Base-by-base conservation (phyloP, 139 green algal species). In the Picochlorum sp. region DNA sequence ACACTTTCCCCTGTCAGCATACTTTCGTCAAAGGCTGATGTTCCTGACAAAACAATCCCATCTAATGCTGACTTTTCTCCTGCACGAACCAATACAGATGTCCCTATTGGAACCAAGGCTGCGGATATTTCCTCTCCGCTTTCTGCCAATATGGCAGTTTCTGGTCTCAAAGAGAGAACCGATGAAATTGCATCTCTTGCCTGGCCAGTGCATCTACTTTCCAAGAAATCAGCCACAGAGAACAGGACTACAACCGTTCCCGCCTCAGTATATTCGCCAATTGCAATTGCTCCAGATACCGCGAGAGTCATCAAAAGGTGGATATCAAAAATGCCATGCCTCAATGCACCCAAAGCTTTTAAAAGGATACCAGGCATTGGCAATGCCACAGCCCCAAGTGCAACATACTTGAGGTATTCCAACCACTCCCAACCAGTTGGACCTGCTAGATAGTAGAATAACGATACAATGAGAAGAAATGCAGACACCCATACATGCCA, bases 61-160 rank as follows among this genome's bases (percentile, higher is more conserved):
- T 96, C 88, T 20, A 92, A 49, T 6, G 88, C 82, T 7, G 92
- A 63, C 30, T 76, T 77, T 24, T 86, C 79, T 0, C 86, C 88
- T 2, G 88, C 83, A 3, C 66, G 49, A 4, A 94, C 72, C 18
- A 82, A 41, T 15, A 94, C 71, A 18, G 77, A 57, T 16, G 64
- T 63, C 28, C 71, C 71, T 18, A 60, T 20, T 14, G 38, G 16
- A 49, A 75, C 49, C 6, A 23, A 20, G 6, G 54, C 32, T 7
- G 65, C 71, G 1, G 67, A 38, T 16, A 77, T 58, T 23, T 58
- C 37, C 13, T 65, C 58, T 13, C 72, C 72, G 15, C 23, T 73
- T 34, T 45, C 49, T 9, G 66, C 68, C 52, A 78, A 57, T 32
- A 68, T 56, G 23, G 69, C 68, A 20, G 57, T 61, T 10, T 77